Percentiles rank a stretch among this genome's conserved stretches.
These are phyloP conservation scores for Cerioporus squamosus DNA, from an alignment of 1,284 basidiomycete genomes.

Conservation along the genomic window DNA sequence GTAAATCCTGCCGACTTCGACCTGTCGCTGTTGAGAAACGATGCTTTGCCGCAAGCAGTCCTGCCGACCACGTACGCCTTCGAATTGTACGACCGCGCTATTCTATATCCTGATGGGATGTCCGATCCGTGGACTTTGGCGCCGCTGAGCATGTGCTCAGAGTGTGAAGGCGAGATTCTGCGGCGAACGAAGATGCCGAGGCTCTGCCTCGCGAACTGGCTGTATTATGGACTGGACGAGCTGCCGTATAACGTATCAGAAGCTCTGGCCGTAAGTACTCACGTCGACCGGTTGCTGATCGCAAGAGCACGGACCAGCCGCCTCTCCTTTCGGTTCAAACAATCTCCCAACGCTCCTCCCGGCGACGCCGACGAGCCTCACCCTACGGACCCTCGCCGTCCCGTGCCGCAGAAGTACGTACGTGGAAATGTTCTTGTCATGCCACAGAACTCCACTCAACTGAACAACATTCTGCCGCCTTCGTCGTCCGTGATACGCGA, in stretches of 20 bases:
- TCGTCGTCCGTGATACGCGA: not conserved
- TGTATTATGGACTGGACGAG: not conserved
- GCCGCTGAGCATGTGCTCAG: not conserved
- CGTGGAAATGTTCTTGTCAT: not conserved
- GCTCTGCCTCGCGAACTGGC: not conserved
- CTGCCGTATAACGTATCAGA: not conserved
- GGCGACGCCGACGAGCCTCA: not conserved
- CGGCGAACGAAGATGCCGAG: not conserved
- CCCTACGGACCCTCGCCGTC: too few species aligned
- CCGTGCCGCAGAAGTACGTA: too few species aligned
- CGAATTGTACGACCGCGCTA: not conserved
- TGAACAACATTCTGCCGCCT: conserved; percentile 2
- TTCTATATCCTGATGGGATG: not conserved
- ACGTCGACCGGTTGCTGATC: not conserved
- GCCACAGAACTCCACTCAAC: conserved; percentile 4
- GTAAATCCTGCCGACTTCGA: not conserved
- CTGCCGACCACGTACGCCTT: not conserved
- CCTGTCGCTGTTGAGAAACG: not conserved
- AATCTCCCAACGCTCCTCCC: not conserved
- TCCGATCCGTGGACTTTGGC: not conserved
- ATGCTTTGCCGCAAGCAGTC: not conserved
- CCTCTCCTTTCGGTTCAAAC: not conserved
- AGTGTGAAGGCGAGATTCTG: not conserved
- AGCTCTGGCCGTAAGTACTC: not conserved
- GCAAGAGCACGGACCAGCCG: not conserved